Conservation (phyloP, 139 green algal genomes). For the Coelastrella sp. region DNA sequence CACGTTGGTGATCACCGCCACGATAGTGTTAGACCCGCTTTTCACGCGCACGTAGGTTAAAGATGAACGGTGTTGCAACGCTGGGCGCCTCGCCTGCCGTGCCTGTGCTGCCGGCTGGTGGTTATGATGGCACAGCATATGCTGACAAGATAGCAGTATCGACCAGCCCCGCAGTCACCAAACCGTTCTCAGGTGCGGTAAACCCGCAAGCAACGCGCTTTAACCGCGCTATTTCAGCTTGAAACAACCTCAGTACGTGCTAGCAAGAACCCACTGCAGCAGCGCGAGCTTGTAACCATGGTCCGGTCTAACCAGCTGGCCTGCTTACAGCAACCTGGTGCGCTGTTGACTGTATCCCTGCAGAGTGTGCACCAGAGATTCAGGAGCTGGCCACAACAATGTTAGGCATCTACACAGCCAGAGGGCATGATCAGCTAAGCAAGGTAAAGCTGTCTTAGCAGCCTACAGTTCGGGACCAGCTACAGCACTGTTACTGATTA, state of each 20-base stretch:
- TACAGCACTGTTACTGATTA: too few species aligned
- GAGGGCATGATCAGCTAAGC: background rate
- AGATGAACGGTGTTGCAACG: background rate
- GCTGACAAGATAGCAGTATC: constrained; percentile 21
- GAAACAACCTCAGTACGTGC: too few species aligned
- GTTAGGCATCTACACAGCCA: constrained; percentile 35
- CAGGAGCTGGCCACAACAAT: background rate
- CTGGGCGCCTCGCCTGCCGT: background rate
- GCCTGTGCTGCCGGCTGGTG: constrained; percentile 13
- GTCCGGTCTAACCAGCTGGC: too few species aligned
- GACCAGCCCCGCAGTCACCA: constrained; percentile 19
- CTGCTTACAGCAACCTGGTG: background rate
- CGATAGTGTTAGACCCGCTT: background rate
- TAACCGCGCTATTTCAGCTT: background rate
- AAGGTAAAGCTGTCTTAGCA: background rate
- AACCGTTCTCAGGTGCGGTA: constrained; percentile 7
- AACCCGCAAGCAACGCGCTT: background rate
- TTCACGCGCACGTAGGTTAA: background rate
- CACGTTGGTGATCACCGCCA: background rate
- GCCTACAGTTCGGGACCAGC: too few species aligned
- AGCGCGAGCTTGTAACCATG: too few species aligned
- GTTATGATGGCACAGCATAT: constrained; percentile 22
- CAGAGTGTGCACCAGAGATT: constrained; percentile 3
- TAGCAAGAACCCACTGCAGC: too few species aligned
- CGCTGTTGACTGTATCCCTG: background rate